These are phyloP conservation scores for Aphanoascus verrucosus DNA, from an alignment of 2,329 filamentous ascomycete species.

Conservation along the genomic window DNA sequence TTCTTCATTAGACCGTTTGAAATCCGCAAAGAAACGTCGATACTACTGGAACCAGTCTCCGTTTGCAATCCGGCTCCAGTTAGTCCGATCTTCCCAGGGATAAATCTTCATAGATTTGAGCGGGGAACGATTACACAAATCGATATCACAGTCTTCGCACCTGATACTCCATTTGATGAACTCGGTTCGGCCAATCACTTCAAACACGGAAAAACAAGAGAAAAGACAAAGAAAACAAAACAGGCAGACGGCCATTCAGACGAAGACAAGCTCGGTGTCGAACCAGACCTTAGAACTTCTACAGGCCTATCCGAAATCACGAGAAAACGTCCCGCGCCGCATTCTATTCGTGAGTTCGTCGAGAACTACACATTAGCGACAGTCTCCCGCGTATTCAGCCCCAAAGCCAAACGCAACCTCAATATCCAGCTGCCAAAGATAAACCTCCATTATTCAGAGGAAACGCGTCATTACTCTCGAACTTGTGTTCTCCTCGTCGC, in stretches of 20 bases:
- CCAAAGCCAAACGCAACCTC: background rate
- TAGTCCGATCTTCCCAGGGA: slow-evolving; percentile 23
- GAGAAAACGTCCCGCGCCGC: background rate
- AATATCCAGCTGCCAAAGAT: slow-evolving; percentile 14
- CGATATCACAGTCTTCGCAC: slow-evolving; percentile 32
- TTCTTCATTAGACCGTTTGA: slow-evolving; percentile 39
- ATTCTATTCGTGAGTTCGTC: slow-evolving; percentile 11
- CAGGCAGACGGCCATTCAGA: background rate
- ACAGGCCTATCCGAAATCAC: background rate
- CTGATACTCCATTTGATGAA: slow-evolving; percentile 19
- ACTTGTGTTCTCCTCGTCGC: slow-evolving; percentile 48
- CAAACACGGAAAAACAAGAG: background rate
- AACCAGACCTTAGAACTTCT: background rate
- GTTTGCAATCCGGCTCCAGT: slow-evolving; percentile 1
- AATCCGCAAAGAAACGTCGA: background rate
- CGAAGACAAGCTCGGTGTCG: background rate
- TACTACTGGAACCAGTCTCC: background rate
- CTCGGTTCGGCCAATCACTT: background rate
- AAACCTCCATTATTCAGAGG: slow-evolving; percentile 30
- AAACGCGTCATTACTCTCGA: slow-evolving; percentile 35
- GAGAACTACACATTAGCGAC: slow-evolving; percentile 8
- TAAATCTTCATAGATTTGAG: slow-evolving; percentile 24
- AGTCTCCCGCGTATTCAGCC: slow-evolving; percentile 1
- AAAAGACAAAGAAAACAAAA: background rate
- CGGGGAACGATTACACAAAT: slow-evolving; percentile 27